Percentiles rank a stretch among this genome's conserved stretches.
phyloP scores from a whole-genome alignment of 108 stramenopile genomes.

The Nannochloropsis gaditana region DNA sequence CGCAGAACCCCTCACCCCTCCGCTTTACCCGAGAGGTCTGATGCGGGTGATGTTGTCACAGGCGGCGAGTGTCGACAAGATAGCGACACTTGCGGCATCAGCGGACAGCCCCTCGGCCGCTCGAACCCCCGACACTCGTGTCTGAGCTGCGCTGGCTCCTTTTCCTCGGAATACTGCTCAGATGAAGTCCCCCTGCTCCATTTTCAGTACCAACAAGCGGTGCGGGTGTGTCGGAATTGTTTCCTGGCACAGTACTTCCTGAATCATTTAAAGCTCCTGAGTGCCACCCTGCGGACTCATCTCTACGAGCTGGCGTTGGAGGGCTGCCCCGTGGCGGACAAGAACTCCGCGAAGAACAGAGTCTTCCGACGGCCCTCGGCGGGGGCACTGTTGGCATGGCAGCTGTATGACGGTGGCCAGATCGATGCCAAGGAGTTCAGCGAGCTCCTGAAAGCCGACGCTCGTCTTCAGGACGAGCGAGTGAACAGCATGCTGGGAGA shows the following conservation, averaged over 20 bases:
- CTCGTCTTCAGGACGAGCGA: background rate
- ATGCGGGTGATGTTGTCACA: background rate
- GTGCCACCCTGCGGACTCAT: background rate
- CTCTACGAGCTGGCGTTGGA: background rate
- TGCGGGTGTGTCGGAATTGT: background rate
- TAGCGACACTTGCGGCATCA: slow-evolving; percentile 11
- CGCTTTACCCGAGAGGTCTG: background rate
- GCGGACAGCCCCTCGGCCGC: background rate
- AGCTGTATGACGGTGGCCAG: background rate
- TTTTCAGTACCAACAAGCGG: background rate
- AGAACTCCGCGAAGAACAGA: background rate
- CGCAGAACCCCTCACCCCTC: background rate
- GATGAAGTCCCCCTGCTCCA: slow-evolving; percentile 5
- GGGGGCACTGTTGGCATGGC: background rate
- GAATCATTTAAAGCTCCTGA: background rate
- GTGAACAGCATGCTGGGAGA: background rate
- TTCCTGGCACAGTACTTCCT: background rate
- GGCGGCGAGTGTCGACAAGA: background rate
- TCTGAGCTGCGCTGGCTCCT: background rate
- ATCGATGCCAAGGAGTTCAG: background rate
- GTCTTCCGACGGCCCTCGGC: slow-evolving; percentile 9
- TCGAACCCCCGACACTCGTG: background rate
- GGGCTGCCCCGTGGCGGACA: background rate
- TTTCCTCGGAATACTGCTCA: slow-evolving; percentile 8
- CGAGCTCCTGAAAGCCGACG: slow-evolving; percentile 1